These are phyloP conservation scores for Volvariella volvacea DNA, from an alignment of 1,284 basidiomycete species.

Conservation along the genomic window DNA sequence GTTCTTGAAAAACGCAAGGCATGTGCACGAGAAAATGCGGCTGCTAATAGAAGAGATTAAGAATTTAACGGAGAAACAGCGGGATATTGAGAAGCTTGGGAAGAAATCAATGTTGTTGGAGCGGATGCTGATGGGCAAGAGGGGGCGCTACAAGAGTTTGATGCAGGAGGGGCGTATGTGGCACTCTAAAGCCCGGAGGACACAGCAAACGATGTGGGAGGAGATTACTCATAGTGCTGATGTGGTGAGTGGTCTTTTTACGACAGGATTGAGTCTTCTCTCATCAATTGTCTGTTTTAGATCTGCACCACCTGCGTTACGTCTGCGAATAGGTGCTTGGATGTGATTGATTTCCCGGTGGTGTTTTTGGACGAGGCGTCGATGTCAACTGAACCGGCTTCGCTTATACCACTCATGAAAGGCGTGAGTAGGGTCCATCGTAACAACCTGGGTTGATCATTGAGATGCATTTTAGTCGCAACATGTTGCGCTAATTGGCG, in stretches of 20 bases:
- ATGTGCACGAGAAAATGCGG: too few relatives aligned
- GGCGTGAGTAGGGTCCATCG: conserved; percentile 52
- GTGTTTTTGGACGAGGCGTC: conserved; percentile 94
- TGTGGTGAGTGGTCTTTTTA: conserved; percentile 48
- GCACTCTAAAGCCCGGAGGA: neutral
- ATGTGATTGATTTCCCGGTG: conserved; percentile 82
- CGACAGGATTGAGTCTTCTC: too few relatives aligned
- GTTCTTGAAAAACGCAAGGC: too few relatives aligned
- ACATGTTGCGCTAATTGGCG: conserved; percentile 87
- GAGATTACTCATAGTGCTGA: conserved; percentile 65
- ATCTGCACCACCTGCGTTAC: conserved; percentile 83
- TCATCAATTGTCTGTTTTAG: conserved; percentile 25
- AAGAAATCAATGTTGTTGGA: conserved; percentile 27
- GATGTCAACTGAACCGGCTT: conserved; percentile 92
- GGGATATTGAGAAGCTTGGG: conserved; percentile 35
- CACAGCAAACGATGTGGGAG: conserved; percentile 47
- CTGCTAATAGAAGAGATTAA: too few relatives aligned
- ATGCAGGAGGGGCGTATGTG: conserved; percentile 13
- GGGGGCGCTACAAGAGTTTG: conserved; percentile 21
- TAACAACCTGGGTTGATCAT: conserved; percentile 6
- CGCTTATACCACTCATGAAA: conserved; percentile 83
- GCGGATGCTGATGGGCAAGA: conserved; percentile 26
- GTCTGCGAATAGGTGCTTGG: conserved; percentile 51
- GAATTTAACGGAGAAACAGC: too few relatives aligned
- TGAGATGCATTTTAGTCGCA: conserved; percentile 42